Percentiles rank a stretch among this genome's conserved stretches.
Evolutionary conservation across 2,329 filamentous ascomycete species (phyloP).

Genomic region (Penicillium sp.): DNA sequence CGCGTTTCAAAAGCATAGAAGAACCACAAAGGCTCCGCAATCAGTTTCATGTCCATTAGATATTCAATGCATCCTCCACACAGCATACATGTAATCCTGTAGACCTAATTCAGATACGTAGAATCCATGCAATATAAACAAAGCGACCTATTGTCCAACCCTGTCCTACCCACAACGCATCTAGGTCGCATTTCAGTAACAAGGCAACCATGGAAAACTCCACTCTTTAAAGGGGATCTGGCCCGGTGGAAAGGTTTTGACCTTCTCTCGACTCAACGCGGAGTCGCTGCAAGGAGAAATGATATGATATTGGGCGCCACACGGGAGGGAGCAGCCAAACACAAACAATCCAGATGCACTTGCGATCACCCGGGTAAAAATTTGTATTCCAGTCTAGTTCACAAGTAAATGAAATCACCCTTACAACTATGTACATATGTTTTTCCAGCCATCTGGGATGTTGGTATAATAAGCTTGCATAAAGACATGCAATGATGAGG

Average conservation of each 20-base stretch:
- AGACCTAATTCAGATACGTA: background rate
- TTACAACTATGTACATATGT: no score
- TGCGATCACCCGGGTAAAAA: slow-evolving; percentile 1
- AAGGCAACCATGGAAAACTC: background rate
- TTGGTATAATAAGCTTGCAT: background rate
- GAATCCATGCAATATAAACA: background rate
- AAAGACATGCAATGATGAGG: background rate
- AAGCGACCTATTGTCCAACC: background rate
- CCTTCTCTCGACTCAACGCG: background rate
- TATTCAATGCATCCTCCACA: no score
- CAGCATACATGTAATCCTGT: no score
- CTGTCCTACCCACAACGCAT: background rate
- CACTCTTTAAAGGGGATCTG: background rate
- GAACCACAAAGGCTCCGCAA: background rate
- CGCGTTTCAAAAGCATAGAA: background rate
- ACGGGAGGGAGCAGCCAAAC: background rate
- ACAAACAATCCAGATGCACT: background rate
- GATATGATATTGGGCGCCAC: slow-evolving; percentile 1
- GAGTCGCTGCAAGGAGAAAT: slow-evolving; percentile 1
- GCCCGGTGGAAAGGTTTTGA: no score
- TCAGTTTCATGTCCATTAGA: no score
- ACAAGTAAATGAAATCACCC: no score
- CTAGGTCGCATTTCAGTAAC: background rate
- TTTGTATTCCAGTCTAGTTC: no score
- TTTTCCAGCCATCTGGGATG: no score